A percentile compares a stretch with the other conserved stretches of the same genome.
phyloP scores from a whole-genome alignment of 1,139 yeast genomes.

The Hansenula lynferdii region DNA sequence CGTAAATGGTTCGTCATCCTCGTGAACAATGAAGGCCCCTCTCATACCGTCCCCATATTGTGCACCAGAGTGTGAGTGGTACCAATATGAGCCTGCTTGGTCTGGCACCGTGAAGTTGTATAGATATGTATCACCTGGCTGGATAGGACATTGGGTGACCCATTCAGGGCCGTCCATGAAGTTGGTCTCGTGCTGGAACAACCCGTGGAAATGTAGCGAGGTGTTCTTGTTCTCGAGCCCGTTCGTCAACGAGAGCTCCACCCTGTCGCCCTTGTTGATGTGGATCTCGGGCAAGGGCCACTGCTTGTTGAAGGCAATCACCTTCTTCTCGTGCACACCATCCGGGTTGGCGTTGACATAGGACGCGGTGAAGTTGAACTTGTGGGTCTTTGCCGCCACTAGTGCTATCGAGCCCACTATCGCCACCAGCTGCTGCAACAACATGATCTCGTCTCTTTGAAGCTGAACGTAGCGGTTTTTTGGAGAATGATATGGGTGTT shows the following conservation, averaged over 20 bases:
- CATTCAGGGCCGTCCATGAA: slow-evolving; percentile 79
- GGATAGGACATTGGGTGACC: slow-evolving; percentile 75
- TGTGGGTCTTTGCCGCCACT: slow-evolving; percentile 40
- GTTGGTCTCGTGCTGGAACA: slow-evolving; percentile 54
- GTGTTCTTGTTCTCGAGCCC: slow-evolving; percentile 50
- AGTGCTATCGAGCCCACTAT: slow-evolving; percentile 1
- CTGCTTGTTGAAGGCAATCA: slow-evolving; percentile 62
- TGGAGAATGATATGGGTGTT: too few species aligned
- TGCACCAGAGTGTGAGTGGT: slow-evolving; percentile 75
- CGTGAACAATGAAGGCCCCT: slow-evolving; percentile 67
- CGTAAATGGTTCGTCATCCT: slow-evolving; percentile 44
- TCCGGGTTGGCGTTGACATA: slow-evolving; percentile 66
- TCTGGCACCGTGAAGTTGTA: slow-evolving; percentile 61
- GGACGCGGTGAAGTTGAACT: slow-evolving; percentile 46
- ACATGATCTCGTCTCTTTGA: too few species aligned
- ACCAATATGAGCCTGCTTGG: slow-evolving; percentile 77
- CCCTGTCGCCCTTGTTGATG: slow-evolving; percentile 58
- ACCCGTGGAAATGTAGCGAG: slow-evolving; percentile 73
- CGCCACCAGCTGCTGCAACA: background rate
- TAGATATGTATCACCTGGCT: slow-evolving; percentile 56
- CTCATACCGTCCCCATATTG: slow-evolving; percentile 79
- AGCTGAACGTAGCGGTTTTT: too few species aligned
- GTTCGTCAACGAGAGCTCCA: slow-evolving; percentile 54
- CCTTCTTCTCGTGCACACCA: slow-evolving; percentile 42
- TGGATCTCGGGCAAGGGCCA: slow-evolving; percentile 75